Conservation (phyloP, 805 yeast species). For the Metschnikowia colocasiae region DNA sequence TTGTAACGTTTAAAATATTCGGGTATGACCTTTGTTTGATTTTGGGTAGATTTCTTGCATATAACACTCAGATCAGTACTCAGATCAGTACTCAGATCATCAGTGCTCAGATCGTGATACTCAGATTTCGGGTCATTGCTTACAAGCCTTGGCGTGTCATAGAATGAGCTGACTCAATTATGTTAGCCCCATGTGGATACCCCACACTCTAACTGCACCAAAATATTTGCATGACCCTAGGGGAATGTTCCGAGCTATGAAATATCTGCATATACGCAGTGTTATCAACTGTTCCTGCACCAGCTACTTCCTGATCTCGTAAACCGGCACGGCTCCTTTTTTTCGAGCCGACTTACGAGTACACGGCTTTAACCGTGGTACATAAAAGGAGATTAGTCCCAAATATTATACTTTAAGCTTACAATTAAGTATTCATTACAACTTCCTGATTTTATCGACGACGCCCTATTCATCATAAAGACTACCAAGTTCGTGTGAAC, state of each 20-base stretch:
- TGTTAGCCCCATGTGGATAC: background rate
- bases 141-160: background rate
- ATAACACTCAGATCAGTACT: too few species aligned
- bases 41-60: too few species aligned
- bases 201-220: background rate
- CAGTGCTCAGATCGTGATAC: background rate
- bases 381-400: too few species aligned
- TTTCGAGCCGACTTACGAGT: conserved; percentile 1
- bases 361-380: background rate
- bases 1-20: background rate
- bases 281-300: background rate
- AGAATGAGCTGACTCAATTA: background rate
- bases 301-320: background rate
- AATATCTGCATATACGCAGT: background rate
- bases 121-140: background rate
- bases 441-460: background rate
- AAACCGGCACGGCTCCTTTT: conserved; percentile 1
- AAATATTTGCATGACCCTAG: background rate
- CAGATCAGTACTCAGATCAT: too few species aligned
- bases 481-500: background rate
- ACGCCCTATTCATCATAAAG: background rate
- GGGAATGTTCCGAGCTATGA: background rate
- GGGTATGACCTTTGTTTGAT: too few species aligned
- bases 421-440: background rate
- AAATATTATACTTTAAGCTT: too few species aligned